These are phyloP conservation scores for Chlamydomonas reinhardtii DNA, from an alignment of 163 green algal genomes.

Conservation along the genomic window DNA sequence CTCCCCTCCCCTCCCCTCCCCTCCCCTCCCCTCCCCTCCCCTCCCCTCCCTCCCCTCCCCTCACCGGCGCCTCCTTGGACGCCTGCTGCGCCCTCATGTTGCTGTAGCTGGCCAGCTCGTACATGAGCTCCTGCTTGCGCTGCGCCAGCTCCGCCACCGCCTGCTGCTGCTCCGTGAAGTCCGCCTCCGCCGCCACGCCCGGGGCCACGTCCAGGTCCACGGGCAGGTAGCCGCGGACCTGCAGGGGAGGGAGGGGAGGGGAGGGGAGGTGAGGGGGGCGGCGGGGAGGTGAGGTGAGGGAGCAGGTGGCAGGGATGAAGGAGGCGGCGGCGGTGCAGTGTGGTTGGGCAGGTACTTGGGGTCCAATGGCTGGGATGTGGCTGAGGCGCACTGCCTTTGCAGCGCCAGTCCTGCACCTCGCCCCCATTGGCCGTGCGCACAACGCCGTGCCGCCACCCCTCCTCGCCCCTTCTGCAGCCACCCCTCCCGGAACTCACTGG, in stretches of 20 bases:
- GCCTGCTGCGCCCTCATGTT: constrained; percentile 46
- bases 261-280: neutral
- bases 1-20: no score
- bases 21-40: no score
- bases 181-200: constrained; percentile 35
- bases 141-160: constrained; percentile 66
- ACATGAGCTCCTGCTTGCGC: constrained; percentile 76
- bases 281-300: neutral
- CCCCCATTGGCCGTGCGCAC: no score
- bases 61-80: constrained; percentile 19
- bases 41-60: neutral
- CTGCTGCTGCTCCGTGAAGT: constrained; percentile 57
- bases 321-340: no score
- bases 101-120: constrained; percentile 73
- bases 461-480: no score
- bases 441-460: no score
- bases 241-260: neutral
- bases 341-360: no score
- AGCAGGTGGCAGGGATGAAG: no score
- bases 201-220: constrained; percentile 42
- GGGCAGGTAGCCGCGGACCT: constrained; percentile 69
- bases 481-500: no score
- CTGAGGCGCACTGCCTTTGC: no score
- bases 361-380: no score
- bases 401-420: no score